Evolutionary conservation across 2,329 filamentous ascomycete species (phyloP), one percentile per base, ranked within the genome.

Genomic region (Monosporascus sp.): DNA sequence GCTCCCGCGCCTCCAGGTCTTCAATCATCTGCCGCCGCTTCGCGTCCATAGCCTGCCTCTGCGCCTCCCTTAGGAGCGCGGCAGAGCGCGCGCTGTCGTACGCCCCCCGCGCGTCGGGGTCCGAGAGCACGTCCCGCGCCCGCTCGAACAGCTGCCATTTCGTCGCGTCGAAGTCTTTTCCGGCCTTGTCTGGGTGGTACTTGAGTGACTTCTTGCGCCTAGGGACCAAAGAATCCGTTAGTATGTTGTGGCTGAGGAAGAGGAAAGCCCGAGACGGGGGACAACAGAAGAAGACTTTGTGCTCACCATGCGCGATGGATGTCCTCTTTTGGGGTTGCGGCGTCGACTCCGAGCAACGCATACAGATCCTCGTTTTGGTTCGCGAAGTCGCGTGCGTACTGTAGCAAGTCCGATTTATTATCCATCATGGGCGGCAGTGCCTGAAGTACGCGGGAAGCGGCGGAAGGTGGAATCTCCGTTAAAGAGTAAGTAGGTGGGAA

Each of bases 141-240:
- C 88, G 88, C 65, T 91, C 88, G 54, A 96, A 85, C 1, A 88
- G 78, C 70, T 96, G 89, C 76, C 95, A 97, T 65, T 88, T 89
- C 52, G 86, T 85, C 46, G 89, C 79, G 60, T 94, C 90, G 62
- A 87, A 90, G 38, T 79, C 75, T 50, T 82, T 83, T 58, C 86
- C 82, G 52, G 92, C 86, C 74, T 97, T 96, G 78, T 97, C 93
- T 1, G 93, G 93, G 70, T 97, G 93, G 75, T 92, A 90, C 65
- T 90, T 90, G n/a, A 96, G 77, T 3, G 90, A 90, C 31, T 87
- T 86, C 63, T 89, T 89, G 49, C 65, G 65, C 65, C 18, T n/a
- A 20, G 20, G 18, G 18, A 24, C 35, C 37, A 11, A 44, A 39
- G 31, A 25, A 35, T 35, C 11, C 9, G 15, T 46, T 48, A 18